Evolutionary conservation across 345 rosid species (phyloP), one percentile per base, ranked within the genome.

Genomic region (Erodium maritimum): DNA sequence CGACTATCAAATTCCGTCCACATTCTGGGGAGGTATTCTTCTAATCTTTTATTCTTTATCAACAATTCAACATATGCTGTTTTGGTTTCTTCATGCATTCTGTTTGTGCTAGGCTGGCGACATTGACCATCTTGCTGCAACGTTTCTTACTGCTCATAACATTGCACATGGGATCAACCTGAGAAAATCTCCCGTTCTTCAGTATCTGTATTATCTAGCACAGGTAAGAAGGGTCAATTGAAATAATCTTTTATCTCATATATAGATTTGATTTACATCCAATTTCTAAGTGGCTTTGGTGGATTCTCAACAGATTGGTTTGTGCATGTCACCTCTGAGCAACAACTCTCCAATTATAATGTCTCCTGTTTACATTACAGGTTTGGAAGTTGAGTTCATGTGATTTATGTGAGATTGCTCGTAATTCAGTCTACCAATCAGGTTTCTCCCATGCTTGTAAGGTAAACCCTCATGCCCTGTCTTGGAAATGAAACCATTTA

Each of bases 281-380:
- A 21, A 61, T 66, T n/a, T 61, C 61, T 62, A 65, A 74, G 33
- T 60, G 21, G 18, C n/a, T 61, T 3, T 65, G 19, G 19, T 71
- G 42, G 37, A 21, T 21, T 57, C 23, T 70, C 48, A 60, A 67
- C 82, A 94, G 99, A 87, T 94, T 33, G 99, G 97, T 53, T 76
- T 94, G 73, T 97, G 97, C 34, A 85, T 94, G 97, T 94, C 99
- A 69, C 99, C 99, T 69, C 82, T 90, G 72, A 94, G 97, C 91
- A 94, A 94, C 83, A 94, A 94, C 73, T 90, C 97, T 56, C 69
- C 22, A 23, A 34, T 18, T 17, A 23, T 18, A 0, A 29, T 46
- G 62, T 25, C 17, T 21, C 29, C 52, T 64, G 25, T 22, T 21
- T 23, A 20, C 59, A 17, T 54, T 61, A 23, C 77, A 91, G 99